Base-by-base conservation (phyloP, 371 early-diverging fungal genomes). In the Zopfochytrium polystomum region DNA sequence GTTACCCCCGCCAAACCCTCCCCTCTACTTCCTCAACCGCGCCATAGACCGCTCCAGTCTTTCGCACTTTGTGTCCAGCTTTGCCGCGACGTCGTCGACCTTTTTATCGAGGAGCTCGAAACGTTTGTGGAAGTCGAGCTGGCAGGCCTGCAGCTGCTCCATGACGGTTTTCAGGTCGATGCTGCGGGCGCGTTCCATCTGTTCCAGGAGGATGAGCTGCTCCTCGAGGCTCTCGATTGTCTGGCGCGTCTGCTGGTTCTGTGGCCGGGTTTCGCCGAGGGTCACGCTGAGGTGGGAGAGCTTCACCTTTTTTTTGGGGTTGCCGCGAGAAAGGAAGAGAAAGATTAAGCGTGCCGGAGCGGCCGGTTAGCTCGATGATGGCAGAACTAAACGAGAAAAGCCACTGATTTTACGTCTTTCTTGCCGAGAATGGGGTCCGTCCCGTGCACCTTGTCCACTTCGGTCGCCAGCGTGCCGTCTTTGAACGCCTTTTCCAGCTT, bases 371-470 rank as follows among this genome's bases (percentile, higher is more conserved):
- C n/a, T n/a, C n/a, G n/a, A n/a, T n/a, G n/a, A n/a, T n/a, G n/a
- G n/a, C n/a, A n/a, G n/a, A n/a, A n/a, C n/a, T n/a, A n/a, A n/a
- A n/a, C n/a, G n/a, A n/a, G n/a, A n/a, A n/a, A n/a, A n/a, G n/a
- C n/a, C n/a, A n/a, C n/a, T n/a, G n/a, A n/a, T n/a, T 38, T n/a
- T 60, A 73, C 76, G 62, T 79, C 79, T 53, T 59, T 70, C 52
- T 66, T 55, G 32, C 68, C 75, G 42, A 75, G 60, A 3, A 68
- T 62, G 2, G 79, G 79, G 58, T 79, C 79, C 33, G 75, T 58
- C 1, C 79, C 76, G 48, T 79, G 79, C 5, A 79, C 71, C 59
- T 76, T 76, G 57, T 79, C 79, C 29, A 79, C 54, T 55, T 79
- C 79, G 5, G 54, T 49, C 3, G 66, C 67, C 15, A 79, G 47